A percentile compares a stretch with the other conserved stretches of the same genome.
Evolutionary conservation across 1,139 yeast species (phyloP).

Genomic region (Geotrichum cucujoidarum): DNA sequence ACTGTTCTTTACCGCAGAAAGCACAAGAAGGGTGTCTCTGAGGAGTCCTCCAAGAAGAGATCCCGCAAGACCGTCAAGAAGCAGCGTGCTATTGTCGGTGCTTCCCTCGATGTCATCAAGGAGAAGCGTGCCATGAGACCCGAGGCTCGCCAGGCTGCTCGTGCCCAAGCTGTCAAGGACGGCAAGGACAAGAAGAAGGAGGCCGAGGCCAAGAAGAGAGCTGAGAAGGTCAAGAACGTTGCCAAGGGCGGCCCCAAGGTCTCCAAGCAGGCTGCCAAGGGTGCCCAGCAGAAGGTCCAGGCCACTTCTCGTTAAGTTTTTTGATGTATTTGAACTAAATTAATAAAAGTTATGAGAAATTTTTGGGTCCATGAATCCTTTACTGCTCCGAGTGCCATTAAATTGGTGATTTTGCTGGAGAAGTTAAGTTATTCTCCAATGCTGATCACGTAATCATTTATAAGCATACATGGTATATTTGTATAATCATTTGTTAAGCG

Average conservation of each 20-base stretch:
- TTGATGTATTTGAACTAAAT: conserved; percentile 7
- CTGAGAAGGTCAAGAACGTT: conserved; percentile 83
- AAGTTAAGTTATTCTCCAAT: neutral
- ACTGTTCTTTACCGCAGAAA: conserved; percentile 99
- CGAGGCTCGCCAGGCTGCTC: conserved; percentile 96
- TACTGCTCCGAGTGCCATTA: neutral
- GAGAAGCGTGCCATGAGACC: conserved; percentile 97
- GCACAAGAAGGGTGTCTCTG: conserved; percentile 99
- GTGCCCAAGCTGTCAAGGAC: conserved; percentile 84
- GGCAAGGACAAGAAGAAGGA: conserved; percentile 94
- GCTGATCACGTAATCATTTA: neutral
- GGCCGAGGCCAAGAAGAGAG: conserved; percentile 84
- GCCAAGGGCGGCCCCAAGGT: conserved; percentile 74
- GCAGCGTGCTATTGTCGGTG: conserved; percentile 99
- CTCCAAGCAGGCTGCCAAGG: conserved; percentile 40
- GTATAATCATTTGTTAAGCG: neutral
- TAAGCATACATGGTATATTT: neutral
- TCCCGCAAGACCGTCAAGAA: conserved; percentile 95
- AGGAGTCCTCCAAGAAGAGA: conserved; percentile 97
- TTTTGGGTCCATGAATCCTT: neutral
- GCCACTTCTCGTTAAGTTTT: conserved; percentile 85
- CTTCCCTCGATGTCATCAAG: conserved; percentile 95
- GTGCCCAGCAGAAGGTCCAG: conserved; percentile 57
- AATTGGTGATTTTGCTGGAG: neutral
- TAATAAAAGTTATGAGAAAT: neutral